phyloP scores from a whole-genome alignment of 164 flowering plant species.

The Paratinospora sagittata region DNA sequence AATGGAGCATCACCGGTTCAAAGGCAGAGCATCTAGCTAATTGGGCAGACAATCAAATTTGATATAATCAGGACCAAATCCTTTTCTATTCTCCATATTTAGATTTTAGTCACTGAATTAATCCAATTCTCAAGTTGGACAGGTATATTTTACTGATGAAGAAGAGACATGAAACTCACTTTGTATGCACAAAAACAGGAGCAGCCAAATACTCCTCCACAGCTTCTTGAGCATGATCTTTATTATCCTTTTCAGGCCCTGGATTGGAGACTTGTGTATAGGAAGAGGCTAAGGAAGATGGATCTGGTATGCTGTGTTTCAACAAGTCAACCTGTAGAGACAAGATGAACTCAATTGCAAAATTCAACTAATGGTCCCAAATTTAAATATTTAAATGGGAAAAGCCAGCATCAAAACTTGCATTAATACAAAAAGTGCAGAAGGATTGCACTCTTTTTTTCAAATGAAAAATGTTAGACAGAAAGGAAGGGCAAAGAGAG shows the following conservation, averaged over 20 bases:
- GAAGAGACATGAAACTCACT: conserved; percentile 33
- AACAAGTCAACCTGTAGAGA: conserved; percentile 75
- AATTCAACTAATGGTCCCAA: neutral
- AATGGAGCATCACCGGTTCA: neutral
- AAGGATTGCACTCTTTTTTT: neutral
- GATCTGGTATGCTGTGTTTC: conserved; percentile 89
- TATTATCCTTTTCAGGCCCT: conserved; percentile 52
- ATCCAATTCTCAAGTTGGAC: neutral
- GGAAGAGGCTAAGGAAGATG: conserved; percentile 45
- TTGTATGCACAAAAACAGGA: conserved; percentile 77
- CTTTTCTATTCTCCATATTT: neutral
- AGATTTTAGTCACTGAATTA: neutral
- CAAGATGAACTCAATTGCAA: neutral
- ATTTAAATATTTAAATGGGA: neutral
- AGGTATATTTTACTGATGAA: neutral
- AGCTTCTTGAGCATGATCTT: conserved; percentile 34
- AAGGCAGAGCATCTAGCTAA: neutral
- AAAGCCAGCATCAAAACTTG: neutral
- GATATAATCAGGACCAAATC: neutral
- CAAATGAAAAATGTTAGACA: neutral
- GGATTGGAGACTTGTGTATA: conserved; percentile 41
- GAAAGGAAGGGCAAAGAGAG: neutral
- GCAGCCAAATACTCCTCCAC: conserved; percentile 66
- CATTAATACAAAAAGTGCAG: no score
- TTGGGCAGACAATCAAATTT: neutral